A percentile compares a stretch with the other conserved stretches of the same genome.
These are phyloP conservation scores for Penicillium sp. DNA, from an alignment of 2,329 filamentous ascomycete genomes.

Conservation along the genomic window DNA sequence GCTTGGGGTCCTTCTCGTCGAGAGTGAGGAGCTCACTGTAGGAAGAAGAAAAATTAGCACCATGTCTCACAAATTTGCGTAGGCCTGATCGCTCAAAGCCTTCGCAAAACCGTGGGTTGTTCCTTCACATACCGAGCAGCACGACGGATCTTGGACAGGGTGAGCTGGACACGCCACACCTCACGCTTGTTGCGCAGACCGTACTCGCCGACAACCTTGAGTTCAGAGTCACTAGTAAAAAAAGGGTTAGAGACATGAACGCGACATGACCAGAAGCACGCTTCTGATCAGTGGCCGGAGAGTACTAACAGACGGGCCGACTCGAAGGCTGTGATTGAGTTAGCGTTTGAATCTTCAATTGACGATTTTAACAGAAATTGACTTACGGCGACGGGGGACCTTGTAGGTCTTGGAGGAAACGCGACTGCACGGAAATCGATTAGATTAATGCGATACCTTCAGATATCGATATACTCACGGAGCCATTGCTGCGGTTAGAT, in stretches of 20 bases:
- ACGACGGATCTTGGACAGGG: constrained; percentile 99
- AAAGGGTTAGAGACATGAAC: constrained; percentile 68
- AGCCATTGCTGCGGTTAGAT: constrained; percentile 43
- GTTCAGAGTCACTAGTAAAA: constrained; percentile 84
- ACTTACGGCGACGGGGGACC: constrained; percentile 82
- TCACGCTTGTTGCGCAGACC: constrained; percentile 99
- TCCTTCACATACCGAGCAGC: constrained; percentile 80
- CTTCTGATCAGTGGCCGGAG: constrained; percentile 95
- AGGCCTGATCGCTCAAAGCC: neutral
- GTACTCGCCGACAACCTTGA: constrained; percentile 99
- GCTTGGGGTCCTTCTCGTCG: constrained; percentile 99
- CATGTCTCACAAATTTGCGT: neutral
- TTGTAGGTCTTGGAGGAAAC: constrained; percentile 99
- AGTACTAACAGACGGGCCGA: constrained; percentile 98
- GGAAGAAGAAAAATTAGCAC: constrained; percentile 8
- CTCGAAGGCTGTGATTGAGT: constrained; percentile 70
- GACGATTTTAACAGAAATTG: constrained; percentile 16
- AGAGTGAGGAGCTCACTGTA: constrained; percentile 97
- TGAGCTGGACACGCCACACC: constrained; percentile 99
- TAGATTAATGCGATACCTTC: constrained; percentile 39
- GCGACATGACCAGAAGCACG: constrained; percentile 97
- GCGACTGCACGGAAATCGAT: constrained; percentile 44
- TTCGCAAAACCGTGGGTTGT: neutral
- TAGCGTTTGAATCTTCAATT: constrained; percentile 37
- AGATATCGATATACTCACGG: constrained; percentile 40